phyloP scores from a whole-genome alignment of 2,329 filamentous ascomycete genomes.

The Ophiostoma ips region DNA sequence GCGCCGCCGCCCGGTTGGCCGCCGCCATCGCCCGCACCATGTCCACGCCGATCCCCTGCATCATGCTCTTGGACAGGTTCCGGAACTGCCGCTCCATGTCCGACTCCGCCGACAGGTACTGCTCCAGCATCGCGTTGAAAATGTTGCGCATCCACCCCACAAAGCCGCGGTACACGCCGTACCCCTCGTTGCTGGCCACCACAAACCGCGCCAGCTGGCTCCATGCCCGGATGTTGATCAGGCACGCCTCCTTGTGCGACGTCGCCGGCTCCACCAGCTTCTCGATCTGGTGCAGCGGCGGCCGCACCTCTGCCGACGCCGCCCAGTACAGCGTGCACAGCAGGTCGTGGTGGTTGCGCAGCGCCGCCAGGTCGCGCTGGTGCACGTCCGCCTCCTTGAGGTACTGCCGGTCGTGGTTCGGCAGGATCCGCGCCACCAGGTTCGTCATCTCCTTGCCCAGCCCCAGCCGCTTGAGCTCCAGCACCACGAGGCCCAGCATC shows the following conservation, averaged over 20 bases:
- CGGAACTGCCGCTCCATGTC: constrained; percentile 43
- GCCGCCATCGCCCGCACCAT: constrained; percentile 35
- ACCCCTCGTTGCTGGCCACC: constrained; percentile 29
- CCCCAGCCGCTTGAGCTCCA: constrained; percentile 32
- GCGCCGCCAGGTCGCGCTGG: constrained; percentile 46
- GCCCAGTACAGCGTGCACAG: constrained; percentile 54
- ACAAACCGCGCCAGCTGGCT: constrained; percentile 46
- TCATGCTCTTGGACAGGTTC: constrained; percentile 33
- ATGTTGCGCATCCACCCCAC: constrained; percentile 42
- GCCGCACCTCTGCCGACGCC: constrained; percentile 39
- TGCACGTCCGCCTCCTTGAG: constrained; percentile 47
- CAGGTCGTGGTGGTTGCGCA: constrained; percentile 56
- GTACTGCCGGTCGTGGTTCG: constrained; percentile 52
- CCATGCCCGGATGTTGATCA: constrained; percentile 52
- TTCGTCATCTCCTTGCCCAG: constrained; percentile 45
- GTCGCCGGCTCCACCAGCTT: constrained; percentile 43
- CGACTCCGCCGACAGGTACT: constrained; percentile 40
- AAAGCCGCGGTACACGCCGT: constrained; percentile 33
- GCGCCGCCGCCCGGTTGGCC: constrained; percentile 37
- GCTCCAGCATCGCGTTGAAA: constrained; percentile 41
- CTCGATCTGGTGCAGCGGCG: constrained; percentile 39
- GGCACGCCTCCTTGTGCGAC: constrained; percentile 52
- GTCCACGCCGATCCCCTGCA: constrained; percentile 27
- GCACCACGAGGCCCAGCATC: constrained; percentile 43
- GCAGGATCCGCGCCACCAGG: constrained; percentile 45